Conservation (phyloP, 495 filamentous ascomycete genomes). For the Aspergillus sclerotiicarbonarius region DNA sequence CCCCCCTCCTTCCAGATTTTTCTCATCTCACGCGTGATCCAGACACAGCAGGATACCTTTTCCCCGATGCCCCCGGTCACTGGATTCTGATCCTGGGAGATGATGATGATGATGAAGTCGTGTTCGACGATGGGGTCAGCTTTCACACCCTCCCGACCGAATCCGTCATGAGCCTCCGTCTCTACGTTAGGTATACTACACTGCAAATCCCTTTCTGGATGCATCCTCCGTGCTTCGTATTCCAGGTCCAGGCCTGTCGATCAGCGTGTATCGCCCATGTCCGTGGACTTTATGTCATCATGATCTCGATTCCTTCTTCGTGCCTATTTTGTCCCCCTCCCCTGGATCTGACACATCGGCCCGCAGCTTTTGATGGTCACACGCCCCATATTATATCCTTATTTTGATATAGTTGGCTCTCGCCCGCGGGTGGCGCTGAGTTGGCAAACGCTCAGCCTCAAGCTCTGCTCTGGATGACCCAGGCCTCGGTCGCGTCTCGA, state of each 20-base stretch:
- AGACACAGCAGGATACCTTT: background rate
- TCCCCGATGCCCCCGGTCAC: background rate
- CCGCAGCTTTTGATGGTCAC: slow-evolving; percentile 39
- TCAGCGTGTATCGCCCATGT: slow-evolving; percentile 1
- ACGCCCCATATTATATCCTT: slow-evolving; percentile 27
- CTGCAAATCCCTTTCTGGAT: background rate
- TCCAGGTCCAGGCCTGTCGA: slow-evolving; percentile 13
- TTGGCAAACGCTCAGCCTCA: slow-evolving; percentile 34
- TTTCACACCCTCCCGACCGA: background rate
- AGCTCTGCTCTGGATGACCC: slow-evolving; percentile 6
- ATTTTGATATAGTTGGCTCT: slow-evolving; percentile 21
- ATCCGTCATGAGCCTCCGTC: background rate
- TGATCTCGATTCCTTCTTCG: background rate
- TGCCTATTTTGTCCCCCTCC: slow-evolving; percentile 7
- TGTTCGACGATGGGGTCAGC: slow-evolving; percentile 7
- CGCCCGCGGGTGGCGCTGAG: slow-evolving; percentile 25
- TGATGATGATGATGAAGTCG: background rate
- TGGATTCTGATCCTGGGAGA: background rate
- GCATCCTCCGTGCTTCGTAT: slow-evolving; percentile 1
- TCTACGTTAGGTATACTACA: background rate
- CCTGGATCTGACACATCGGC: slow-evolving; percentile 24
- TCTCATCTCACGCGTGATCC: slow-evolving; percentile 10
- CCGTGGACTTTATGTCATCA: slow-evolving; percentile 1
- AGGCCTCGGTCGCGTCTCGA: too few relatives aligned
- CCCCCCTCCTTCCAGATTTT: background rate